These are phyloP conservation scores for Murraya koenigii DNA, from an alignment of 345 rosid species.

Conservation along the genomic window DNA sequence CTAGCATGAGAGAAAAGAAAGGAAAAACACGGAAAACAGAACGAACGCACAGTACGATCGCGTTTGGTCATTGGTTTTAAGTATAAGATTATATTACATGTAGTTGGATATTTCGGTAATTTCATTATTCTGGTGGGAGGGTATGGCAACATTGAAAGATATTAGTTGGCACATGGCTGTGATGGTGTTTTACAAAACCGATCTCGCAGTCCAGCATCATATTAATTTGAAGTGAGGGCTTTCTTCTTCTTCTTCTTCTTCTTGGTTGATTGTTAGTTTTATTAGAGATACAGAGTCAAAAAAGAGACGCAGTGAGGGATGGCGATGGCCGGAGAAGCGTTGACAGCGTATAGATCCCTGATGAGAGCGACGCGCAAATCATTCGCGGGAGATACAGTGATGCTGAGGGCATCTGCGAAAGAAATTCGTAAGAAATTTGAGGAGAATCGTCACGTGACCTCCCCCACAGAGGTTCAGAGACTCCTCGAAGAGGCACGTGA, in stretches of 20 bases:
- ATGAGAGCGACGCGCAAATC: slow-evolving; percentile 72
- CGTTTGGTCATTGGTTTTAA: no score
- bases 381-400: slow-evolving; percentile 67
- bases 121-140: background rate
- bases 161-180: no score
- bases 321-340: slow-evolving; percentile 48
- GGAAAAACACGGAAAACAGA: no score
- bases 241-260: no score
- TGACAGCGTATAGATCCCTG: slow-evolving; percentile 67
- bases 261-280: no score
- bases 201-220: background rate
- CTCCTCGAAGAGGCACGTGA: slow-evolving; percentile 88
- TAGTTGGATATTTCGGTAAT: background rate
- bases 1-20: no score
- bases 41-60: no score
- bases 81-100: no score
- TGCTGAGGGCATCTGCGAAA: slow-evolving; percentile 66
- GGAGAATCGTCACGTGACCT: slow-evolving; percentile 65
- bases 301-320: background rate
- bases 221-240: background rate
- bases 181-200: background rate
- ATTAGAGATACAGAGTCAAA: background rate
- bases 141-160: no score
- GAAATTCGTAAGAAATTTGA: slow-evolving; percentile 82
- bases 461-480: slow-evolving; percentile 56